Evolutionary conservation across 306 rosid genomes (phyloP).

Genomic region (Castanea crenata): DNA sequence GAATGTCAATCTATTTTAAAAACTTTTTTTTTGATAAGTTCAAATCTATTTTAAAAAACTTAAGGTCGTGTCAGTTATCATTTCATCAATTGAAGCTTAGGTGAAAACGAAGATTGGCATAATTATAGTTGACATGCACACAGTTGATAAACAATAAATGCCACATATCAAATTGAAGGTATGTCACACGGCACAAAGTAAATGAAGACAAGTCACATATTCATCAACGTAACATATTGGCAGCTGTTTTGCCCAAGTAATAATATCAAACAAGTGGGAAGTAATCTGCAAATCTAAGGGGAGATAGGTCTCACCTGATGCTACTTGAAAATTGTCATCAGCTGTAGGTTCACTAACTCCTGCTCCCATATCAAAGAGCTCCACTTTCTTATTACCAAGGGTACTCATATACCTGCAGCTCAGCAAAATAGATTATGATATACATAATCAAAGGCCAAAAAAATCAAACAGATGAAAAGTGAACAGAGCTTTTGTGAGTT

Average conservation of each 20-base stretch:
- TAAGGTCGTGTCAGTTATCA: not conserved
- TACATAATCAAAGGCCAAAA: slow-evolving; percentile 1
- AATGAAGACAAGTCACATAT: not conserved
- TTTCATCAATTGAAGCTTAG: not conserved
- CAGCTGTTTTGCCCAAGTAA: not conserved
- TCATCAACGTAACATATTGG: not conserved
- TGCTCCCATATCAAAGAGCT: slow-evolving; percentile 92
- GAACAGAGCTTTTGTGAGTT: slow-evolving; percentile 9
- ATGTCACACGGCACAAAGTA: not conserved
- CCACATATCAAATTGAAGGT: not conserved
- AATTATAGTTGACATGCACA: not conserved
- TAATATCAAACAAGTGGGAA: not conserved
- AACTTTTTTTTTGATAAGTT: not conserved
- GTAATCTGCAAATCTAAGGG: not conserved
- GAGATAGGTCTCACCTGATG: slow-evolving; percentile 64
- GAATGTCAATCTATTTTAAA: not conserved
- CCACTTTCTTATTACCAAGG: slow-evolving; percentile 87
- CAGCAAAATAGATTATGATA: slow-evolving; percentile 23
- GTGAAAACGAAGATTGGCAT: not conserved
- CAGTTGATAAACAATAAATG: not conserved
- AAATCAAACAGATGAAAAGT: not conserved
- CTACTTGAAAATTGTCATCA: slow-evolving; percentile 76
- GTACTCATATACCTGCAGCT: slow-evolving; percentile 80
- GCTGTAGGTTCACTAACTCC: slow-evolving; percentile 82
- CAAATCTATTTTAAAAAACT: not conserved